Percentiles rank a stretch among this genome's conserved stretches.
These are phyloP conservation scores for Taphrina betulina DNA, from an alignment of 1,139 yeast species.

Conservation along the genomic window DNA sequence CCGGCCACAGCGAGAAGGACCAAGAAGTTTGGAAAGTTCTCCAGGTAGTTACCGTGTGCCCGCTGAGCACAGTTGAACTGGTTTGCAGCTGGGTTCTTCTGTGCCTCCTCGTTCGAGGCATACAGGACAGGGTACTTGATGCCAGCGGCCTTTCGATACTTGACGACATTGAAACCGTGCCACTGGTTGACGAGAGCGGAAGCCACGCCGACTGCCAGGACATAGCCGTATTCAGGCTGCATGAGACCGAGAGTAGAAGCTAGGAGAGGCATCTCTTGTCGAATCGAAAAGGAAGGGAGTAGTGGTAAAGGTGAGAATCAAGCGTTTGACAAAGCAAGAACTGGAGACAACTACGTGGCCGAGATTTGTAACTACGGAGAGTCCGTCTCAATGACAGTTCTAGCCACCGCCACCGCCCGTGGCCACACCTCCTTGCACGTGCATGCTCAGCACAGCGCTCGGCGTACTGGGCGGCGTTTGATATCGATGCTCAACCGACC, in stretches of 20 bases:
- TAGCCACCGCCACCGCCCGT: too few species aligned
- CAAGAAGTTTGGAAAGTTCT: slow-evolving; percentile 16
- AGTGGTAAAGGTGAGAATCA: too few species aligned
- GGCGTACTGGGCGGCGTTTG: too few species aligned
- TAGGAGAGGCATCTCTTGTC: slow-evolving; percentile 24
- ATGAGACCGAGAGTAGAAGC: slow-evolving; percentile 27
- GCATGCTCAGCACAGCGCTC: too few species aligned
- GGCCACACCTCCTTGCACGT: too few species aligned
- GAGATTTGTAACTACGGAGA: too few species aligned
- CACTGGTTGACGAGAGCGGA: slow-evolving; percentile 28
- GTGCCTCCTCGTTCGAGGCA: slow-evolving; percentile 25
- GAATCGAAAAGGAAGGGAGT: too few species aligned
- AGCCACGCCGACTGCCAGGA: slow-evolving; percentile 24
- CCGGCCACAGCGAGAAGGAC: slow-evolving; percentile 16
- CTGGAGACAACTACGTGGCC: too few species aligned
- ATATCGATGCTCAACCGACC: too few species aligned
- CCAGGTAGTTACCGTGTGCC: slow-evolving; percentile 32
- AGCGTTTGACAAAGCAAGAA: too few species aligned
- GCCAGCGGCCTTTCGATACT: slow-evolving; percentile 12
- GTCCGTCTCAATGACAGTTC: too few species aligned
- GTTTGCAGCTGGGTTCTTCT: slow-evolving; percentile 3
- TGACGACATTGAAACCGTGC: slow-evolving; percentile 24
- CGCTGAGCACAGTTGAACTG: slow-evolving; percentile 29
- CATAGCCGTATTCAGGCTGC: slow-evolving; percentile 29
- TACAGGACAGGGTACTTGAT: slow-evolving; percentile 22